phyloP scores from a whole-genome alignment of 2,329 filamentous ascomycete species.

The Nemania bipapillata region DNA sequence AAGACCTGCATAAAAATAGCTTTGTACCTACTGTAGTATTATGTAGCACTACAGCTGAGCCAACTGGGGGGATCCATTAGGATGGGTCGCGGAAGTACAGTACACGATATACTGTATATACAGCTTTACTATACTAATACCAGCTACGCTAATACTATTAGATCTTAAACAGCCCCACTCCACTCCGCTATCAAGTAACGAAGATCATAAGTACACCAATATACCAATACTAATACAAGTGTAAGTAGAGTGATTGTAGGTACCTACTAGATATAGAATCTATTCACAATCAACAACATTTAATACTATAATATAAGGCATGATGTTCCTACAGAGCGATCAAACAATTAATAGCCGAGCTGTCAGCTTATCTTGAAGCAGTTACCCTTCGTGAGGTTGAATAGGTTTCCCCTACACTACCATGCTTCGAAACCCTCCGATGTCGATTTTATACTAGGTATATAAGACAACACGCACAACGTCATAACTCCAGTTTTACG shows the following conservation, averaged over 20 bases:
- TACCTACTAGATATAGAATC: neutral
- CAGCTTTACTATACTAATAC: neutral
- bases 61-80: constrained; percentile 9
- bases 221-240: neutral
- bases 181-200: neutral
- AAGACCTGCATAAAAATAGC: constrained; percentile 32
- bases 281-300: neutral
- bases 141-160: neutral
- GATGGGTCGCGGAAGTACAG: neutral
- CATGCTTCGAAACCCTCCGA: neutral
- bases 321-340: neutral
- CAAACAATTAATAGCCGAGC: neutral
- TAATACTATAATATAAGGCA: neutral
- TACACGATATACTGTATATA: neutral
- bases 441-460: neutral
- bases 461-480: neutral
- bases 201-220: neutral
- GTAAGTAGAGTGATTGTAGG: neutral
- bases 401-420: neutral
- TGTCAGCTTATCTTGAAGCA: neutral
- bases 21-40: neutral
- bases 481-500: constrained; percentile 5
- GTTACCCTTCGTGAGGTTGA: neutral
- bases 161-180: neutral
- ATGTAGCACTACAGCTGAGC: neutral